Evolutionary conservation across 2,329 filamentous ascomycete genomes (phyloP).

Genomic region (Apiospora marii): DNA sequence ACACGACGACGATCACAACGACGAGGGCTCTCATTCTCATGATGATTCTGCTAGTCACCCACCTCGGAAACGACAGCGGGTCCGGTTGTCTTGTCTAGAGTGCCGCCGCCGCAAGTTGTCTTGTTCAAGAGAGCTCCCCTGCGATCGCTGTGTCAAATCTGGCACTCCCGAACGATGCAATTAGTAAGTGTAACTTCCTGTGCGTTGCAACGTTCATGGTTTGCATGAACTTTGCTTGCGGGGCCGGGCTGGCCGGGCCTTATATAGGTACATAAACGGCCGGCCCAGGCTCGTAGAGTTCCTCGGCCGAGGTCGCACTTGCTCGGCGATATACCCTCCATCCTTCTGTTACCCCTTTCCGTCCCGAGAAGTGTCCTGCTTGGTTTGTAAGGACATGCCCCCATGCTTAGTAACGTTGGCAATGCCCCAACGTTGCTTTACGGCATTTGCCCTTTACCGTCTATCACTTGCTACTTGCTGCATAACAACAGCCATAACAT

Average conservation of each 20-base stretch:
- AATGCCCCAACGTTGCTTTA: not conserved
- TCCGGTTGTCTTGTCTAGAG: constrained; percentile 66
- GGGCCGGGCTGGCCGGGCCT: not conserved
- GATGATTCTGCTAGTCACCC: constrained; percentile 38
- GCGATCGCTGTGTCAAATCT: constrained; percentile 68
- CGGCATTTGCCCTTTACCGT: not conserved
- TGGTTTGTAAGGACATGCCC: no score
- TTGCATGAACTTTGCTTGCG: not conserved
- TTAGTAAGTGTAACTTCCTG: constrained; percentile 44
- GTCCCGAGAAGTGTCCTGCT: constrained; percentile 44
- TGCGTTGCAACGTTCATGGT: not conserved
- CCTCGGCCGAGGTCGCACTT: constrained; percentile 11
- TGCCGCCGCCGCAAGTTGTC: constrained; percentile 68
- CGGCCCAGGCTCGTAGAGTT: not conserved
- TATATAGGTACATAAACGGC: not conserved
- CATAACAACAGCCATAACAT: not conserved
- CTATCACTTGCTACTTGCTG: not conserved
- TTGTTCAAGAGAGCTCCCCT: constrained; percentile 68
- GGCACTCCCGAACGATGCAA: constrained; percentile 67
- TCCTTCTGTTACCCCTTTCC: constrained; percentile 34
- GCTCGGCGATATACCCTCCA: not conserved
- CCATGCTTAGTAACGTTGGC: not conserved
- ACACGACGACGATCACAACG: constrained; percentile 37
- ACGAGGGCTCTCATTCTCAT: not conserved
- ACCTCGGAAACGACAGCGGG: constrained; percentile 65